phyloP scores from a whole-genome alignment of 1,284 basidiomycete species.

The Sphagnurus paluster region DNA sequence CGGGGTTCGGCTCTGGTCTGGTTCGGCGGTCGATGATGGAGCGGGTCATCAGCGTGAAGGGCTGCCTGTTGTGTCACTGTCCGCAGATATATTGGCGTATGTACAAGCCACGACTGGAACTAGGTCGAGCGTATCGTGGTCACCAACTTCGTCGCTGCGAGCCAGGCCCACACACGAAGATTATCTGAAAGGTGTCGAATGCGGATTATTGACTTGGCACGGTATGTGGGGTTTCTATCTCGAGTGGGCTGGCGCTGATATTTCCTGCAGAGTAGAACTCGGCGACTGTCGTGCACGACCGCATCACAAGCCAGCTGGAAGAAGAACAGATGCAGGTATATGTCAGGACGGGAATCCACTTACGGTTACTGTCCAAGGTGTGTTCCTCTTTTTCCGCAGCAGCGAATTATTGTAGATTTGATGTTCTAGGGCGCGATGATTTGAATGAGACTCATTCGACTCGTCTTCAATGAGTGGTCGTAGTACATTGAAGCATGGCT shows the following conservation, averaged over 20 bases:
- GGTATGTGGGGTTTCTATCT: conserved; percentile 46
- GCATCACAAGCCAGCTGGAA: conserved; percentile 86
- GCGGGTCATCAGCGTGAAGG: conserved; percentile 92
- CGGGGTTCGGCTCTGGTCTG: conserved; percentile 7
- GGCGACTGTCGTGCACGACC: conserved; percentile 95
- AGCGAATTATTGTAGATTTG: not conserved
- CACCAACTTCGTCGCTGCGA: conserved; percentile 93
- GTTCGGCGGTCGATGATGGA: conserved; percentile 46
- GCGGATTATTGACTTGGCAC: conserved; percentile 66
- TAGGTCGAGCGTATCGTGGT: conserved; percentile 88
- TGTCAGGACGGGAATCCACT: conserved; percentile 87
- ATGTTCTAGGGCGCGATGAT: conserved; percentile 69
- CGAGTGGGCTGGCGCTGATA: not conserved
- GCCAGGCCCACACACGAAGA: conserved; percentile 85
- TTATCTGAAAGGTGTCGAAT: conserved; percentile 80
- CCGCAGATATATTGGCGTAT: conserved; percentile 89
- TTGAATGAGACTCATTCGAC: conserved; percentile 92
- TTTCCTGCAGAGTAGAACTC: conserved; percentile 59
- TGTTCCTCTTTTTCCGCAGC: conserved; percentile 7
- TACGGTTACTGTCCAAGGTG: conserved; percentile 91
- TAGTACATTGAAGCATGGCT: conserved; percentile 46
- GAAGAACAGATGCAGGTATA: conserved; percentile 99
- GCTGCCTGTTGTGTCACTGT: conserved; percentile 92
- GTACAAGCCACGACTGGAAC: conserved; percentile 91
- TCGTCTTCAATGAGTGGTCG: too few relatives aligned